Percentiles rank a stretch among this genome's conserved stretches.
These are phyloP conservation scores for Cordyceps javanica DNA, from an alignment of 2,329 filamentous ascomycete species.

Conservation along the genomic window DNA sequence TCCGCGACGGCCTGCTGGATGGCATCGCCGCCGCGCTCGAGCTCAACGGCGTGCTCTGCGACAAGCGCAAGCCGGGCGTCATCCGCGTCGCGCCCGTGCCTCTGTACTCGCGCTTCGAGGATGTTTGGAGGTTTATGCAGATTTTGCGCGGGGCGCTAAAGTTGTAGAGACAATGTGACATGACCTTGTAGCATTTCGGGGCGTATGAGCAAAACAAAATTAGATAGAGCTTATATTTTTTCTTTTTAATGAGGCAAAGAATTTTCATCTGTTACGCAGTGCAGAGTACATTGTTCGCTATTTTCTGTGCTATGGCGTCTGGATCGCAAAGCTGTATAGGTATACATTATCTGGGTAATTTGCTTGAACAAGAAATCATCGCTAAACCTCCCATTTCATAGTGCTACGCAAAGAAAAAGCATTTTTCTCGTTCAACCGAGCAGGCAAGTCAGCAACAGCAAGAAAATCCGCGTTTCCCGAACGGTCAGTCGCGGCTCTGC, in stretches of 20 bases:
- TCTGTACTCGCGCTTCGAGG: slow-evolving; percentile 73
- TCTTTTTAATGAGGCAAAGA: neutral
- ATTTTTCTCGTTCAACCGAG: too few relatives aligned
- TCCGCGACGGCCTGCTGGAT: slow-evolving; percentile 66
- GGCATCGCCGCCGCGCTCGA: slow-evolving; percentile 57
- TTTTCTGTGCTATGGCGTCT: neutral
- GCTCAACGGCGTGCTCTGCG: slow-evolving; percentile 65
- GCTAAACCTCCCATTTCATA: neutral
- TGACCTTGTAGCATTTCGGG: neutral
- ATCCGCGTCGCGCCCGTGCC: slow-evolving; percentile 79
- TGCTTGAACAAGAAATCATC: neutral
- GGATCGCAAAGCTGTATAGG: neutral
- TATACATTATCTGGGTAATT: neutral
- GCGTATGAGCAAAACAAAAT: neutral
- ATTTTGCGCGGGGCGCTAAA: slow-evolving; percentile 30
- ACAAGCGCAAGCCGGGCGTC: slow-evolving; percentile 81
- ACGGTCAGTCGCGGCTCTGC: neutral
- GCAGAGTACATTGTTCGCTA: too few relatives aligned
- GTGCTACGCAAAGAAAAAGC: neutral
- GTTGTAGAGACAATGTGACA: slow-evolving; percentile 13
- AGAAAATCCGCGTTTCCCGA: neutral
- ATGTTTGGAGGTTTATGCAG: slow-evolving; percentile 52
- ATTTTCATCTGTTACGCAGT: neutral
- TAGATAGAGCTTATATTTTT: neutral
- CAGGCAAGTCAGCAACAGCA: too few relatives aligned